phyloP scores from a whole-genome alignment of 257 asterid species.

The Scutellaria galericulata region DNA sequence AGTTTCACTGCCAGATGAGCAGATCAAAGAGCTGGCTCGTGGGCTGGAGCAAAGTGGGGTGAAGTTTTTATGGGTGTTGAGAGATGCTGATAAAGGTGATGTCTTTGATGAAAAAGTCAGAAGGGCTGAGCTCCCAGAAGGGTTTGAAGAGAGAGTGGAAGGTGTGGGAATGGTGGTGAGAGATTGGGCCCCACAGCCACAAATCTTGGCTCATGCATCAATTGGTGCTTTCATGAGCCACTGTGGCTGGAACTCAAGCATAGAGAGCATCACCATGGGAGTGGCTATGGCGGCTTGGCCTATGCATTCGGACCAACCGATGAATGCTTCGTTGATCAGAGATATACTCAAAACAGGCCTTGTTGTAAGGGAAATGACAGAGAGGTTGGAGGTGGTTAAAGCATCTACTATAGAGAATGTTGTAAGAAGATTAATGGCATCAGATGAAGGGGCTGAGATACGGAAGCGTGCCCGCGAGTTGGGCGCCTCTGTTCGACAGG shows the following conservation, averaged over 20 bases:
- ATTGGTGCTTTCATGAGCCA: constrained; percentile 44
- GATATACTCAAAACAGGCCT: constrained; percentile 35
- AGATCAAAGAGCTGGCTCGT: constrained; percentile 35
- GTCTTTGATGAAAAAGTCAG: constrained; percentile 35
- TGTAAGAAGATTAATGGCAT: constrained; percentile 36
- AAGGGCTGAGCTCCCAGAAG: constrained; percentile 34
- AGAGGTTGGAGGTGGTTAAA: constrained; percentile 24
- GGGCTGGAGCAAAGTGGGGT: constrained; percentile 46
- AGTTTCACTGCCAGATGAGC: constrained; percentile 39
- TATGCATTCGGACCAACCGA: constrained; percentile 47
- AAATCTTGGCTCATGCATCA: constrained; percentile 38
- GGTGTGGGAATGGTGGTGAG: constrained; percentile 37
- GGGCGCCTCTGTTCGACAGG: constrained; percentile 23
- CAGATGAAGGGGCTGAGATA: constrained; percentile 39
- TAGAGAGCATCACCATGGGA: constrained; percentile 43
- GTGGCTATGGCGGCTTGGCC: constrained; percentile 52
- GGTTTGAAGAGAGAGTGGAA: constrained; percentile 39
- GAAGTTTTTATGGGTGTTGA: constrained; percentile 49
- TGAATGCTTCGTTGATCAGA: constrained; percentile 25
- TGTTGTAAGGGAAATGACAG: constrained; percentile 34
- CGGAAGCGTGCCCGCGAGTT: constrained; percentile 34
- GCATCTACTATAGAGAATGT: constrained; percentile 17
- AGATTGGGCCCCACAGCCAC: constrained; percentile 49
- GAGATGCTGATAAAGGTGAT: constrained; percentile 48
- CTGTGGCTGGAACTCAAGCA: constrained; percentile 45